phyloP scores from a whole-genome alignment of 345 rosid genomes.

The Microcos paniculata region DNA sequence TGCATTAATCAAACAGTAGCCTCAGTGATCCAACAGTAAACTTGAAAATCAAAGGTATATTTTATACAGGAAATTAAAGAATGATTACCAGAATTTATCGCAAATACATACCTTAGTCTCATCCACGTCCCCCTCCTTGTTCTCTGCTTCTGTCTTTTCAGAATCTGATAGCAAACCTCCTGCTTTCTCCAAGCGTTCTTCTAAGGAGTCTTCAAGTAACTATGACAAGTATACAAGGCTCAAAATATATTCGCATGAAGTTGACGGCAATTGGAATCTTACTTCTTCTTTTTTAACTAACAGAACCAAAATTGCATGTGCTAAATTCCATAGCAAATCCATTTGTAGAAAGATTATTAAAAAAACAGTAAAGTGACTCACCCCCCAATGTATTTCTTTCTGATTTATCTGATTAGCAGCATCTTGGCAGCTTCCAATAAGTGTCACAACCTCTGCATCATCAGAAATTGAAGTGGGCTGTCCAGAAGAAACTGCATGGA shows the following conservation, averaged over 20 bases:
- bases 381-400: conserved; percentile 92
- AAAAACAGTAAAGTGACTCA: conserved; percentile 33
- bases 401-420: conserved; percentile 68
- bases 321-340: neutral
- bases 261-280: neutral
- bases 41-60: conserved; percentile 1
- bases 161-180: conserved; percentile 74
- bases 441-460: conserved; percentile 76
- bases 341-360: neutral
- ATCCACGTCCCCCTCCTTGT: conserved; percentile 78
- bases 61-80: neutral
- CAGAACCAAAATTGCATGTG: neutral
- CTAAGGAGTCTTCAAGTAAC: conserved; percentile 94
- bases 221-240: conserved; percentile 23
- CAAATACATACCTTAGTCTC: conserved; percentile 65
- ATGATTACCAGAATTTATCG: conserved; percentile 10
- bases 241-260: neutral
- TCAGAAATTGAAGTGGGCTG: conserved; percentile 81
- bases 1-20: neutral
- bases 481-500: conserved; percentile 81
- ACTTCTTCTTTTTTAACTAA: neutral
- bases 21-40: neutral
- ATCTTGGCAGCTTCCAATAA: conserved; percentile 72
- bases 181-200: conserved; percentile 80
- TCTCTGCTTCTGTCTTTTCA: conserved; percentile 80